A percentile compares a stretch with the other conserved stretches of the same genome.
phyloP scores from a whole-genome alignment of 768 basidiomycete genomes.

The Leccinum truebloodii region DNA sequence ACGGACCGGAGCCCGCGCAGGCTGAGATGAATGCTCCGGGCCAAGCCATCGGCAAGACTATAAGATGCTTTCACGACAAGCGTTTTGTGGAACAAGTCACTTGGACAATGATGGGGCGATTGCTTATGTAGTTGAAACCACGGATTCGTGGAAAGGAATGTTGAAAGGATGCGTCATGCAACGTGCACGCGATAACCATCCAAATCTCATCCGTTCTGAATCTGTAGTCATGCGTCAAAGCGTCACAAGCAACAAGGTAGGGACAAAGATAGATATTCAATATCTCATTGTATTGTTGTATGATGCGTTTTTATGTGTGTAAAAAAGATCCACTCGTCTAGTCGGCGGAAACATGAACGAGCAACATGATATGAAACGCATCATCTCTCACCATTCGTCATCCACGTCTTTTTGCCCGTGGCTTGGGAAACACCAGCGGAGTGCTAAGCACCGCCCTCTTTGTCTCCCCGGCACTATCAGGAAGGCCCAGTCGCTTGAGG shows the following conservation, averaged over 20 bases:
- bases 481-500: conserved; percentile 66
- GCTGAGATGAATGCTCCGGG: neutral
- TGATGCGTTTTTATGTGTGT: neutral
- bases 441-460: conserved; percentile 74
- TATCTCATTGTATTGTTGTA: neutral
- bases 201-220: neutral
- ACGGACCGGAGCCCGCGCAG: too few relatives aligned
- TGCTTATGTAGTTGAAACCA: neutral
- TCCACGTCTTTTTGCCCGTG: conserved; percentile 36
- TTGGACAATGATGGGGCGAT: neutral
- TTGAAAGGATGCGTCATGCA: neutral
- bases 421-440: conserved; percentile 83
- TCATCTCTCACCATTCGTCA: conserved; percentile 11
- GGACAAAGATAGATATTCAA: neutral
- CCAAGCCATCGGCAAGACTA: neutral
- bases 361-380: neutral
- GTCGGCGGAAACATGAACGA: neutral
- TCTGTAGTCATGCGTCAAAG: neutral
- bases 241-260: neutral
- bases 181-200: neutral
- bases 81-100: neutral
- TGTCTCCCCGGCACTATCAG: conserved; percentile 57
- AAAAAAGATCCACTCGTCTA: neutral
- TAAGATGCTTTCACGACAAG: neutral
- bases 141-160: neutral